Evolutionary conservation across 148 eudicot genomes (phyloP).

Genomic region (Rhododendron vialii): DNA sequence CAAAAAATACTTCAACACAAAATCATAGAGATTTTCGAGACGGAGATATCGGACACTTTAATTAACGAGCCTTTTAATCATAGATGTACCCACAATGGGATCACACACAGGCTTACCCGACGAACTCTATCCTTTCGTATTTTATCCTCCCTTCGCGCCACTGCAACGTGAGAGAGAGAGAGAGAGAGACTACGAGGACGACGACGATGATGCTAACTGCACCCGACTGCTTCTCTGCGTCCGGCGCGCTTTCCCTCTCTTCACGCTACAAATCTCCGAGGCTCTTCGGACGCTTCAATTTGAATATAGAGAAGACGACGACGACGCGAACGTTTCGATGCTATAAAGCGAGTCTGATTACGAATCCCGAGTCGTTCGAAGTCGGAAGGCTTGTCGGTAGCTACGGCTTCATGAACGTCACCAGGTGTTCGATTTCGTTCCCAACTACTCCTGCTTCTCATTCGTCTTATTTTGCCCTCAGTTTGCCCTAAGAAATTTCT

Average conservation of each 20-base stretch:
- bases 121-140: slow-evolving; percentile 5
- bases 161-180: neutral
- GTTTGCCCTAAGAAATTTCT: neutral
- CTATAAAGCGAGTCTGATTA: slow-evolving; percentile 49
- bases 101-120: neutral
- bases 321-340: neutral
- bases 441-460: neutral
- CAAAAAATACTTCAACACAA: too few species aligned
- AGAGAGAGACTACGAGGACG: neutral
- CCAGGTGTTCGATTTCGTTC: slow-evolving; percentile 36
- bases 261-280: neutral
- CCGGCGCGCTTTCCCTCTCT: neutral
- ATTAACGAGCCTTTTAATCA: too few species aligned
- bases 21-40: too few species aligned
- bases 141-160: slow-evolving; percentile 1
- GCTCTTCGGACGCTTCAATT: neutral
- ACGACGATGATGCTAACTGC: neutral
- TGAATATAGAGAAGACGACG: neutral
- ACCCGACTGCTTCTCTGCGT: neutral
- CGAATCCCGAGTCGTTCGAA: slow-evolving; percentile 63
- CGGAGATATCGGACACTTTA: too few species aligned
- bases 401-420: slow-evolving; percentile 89
- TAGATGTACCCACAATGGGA: too few species aligned
- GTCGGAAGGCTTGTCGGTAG: slow-evolving; percentile 82
- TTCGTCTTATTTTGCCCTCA: neutral